Evolutionary conservation across 352 stramenopile species (phyloP), one percentile per base, ranked within the genome.

Genomic region (Vaucheria bursata): DNA sequence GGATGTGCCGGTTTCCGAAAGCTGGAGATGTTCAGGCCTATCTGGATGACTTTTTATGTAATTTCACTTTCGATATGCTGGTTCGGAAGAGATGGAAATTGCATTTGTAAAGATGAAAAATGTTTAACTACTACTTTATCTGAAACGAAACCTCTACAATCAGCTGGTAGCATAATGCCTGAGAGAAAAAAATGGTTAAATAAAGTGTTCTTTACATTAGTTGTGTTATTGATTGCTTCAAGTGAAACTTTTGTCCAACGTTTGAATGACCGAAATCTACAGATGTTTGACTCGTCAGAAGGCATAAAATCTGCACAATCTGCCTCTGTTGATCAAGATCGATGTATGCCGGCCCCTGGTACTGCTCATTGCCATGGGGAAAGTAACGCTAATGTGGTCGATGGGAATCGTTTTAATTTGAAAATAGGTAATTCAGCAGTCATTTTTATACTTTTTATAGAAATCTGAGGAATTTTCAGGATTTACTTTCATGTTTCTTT

Each of bases 1-100:
- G 65, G 65, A 29, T 72, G 65, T 35, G 65, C 65, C 2, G 65
- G 65, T 2, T 72, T 72, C 65, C 1, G 65, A 2, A 72, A 72
- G 32, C 65, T 72, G 6, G 65, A 72, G 31, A 2, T 25, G 29
- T 72, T 45, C 65, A 34, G 8, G 5, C 65, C 65, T 40, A 2
- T 72, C 29, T 35, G 12, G 65, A 36, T 72, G 32, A 35, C 65
- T 6, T 35, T 72, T 35, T 45, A 72, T 38, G 65, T 40, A 2
- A 12, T 38, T 3, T 36, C 65, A 2, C 12, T 72, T 36, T 29
- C 65, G n/a, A 29, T 29, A 34, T 72, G 65, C 65, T 72, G 65
- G 65, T 72, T 29, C 31, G 2, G 33, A 34, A 5, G 5, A 50
- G 12, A 12, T 5, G 39, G 5, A 50, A 12, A 12, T 12, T 12